Base-by-base conservation (phyloP, 2,329 filamentous ascomycete genomes). In the Myriosclerotinia scirpicola region DNA sequence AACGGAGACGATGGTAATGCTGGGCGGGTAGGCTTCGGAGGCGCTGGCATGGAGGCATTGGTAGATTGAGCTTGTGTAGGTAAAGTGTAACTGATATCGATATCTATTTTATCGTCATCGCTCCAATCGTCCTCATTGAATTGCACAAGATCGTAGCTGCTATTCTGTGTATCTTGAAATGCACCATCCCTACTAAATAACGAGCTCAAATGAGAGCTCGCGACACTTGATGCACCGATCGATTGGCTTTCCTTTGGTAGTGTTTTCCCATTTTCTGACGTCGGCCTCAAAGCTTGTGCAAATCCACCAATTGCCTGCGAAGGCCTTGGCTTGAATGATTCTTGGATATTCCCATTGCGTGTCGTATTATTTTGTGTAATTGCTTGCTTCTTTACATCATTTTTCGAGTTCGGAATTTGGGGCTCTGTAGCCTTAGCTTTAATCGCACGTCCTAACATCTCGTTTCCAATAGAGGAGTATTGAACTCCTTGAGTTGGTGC, bases 71-170 rank as follows among this genome's bases (percentile, higher is more conserved):
- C 68, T 22, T 60, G 30, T 26, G 58, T 26, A 26, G 58, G 58
- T 8, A 61, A 46, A 26, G 22, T 38, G 58, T 71, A 74, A 20
- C 90, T 83, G 62, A 87, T 84, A 69, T 93, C 85, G 26, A 90
- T 78, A 69, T 91, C 90, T 34, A 96, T 81, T 65, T 92, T 85
- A 26, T 89, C 84, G 72, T 97, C 93, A 75, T 94, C 91, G 73
- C 92, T 92, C 71, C 96, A 95, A 75, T 97, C 93, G 72, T 94
- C 88, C 69, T 93, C 90, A 68, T 87, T 85, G 69, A 93, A 90
- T 68, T 84, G 85, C 12, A 90, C 67, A 40, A 64, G 46, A 44
- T 69, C 42, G 46, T 80, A 76, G 68, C 81, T 75, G 6, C 76
- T 70, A 50, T 76, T 75, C 36, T 76, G 74, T 44, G 76, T 74